phyloP scores from a whole-genome alignment of 2,329 filamentous ascomycete genomes.

The Colletotrichum chlorophyti region DNA sequence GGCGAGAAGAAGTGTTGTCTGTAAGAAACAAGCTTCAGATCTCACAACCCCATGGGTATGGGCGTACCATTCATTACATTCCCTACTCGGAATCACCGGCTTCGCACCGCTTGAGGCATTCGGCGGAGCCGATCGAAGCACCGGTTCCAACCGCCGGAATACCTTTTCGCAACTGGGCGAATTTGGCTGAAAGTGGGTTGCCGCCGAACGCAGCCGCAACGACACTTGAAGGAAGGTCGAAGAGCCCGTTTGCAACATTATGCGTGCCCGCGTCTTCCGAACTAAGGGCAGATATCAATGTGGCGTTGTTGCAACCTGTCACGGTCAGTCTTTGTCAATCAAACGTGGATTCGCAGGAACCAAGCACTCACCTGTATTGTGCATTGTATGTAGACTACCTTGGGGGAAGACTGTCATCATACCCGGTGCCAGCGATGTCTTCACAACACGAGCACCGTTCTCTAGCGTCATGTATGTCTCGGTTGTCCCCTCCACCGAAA shows the following conservation, averaged over 20 bases:
- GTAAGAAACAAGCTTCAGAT: no score
- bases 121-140: slow-evolving; percentile 25
- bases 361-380: slow-evolving; percentile 54
- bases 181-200: slow-evolving; percentile 32
- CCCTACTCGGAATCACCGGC: slow-evolving; percentile 2
- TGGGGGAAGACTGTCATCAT: slow-evolving; percentile 58
- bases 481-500: slow-evolving; percentile 53
- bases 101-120: slow-evolving; percentile 26
- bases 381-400: slow-evolving; percentile 56
- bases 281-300: slow-evolving; percentile 55
- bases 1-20: neutral
- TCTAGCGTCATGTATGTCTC: slow-evolving; percentile 59
- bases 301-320: slow-evolving; percentile 53
- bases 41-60: no score
- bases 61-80: neutral
- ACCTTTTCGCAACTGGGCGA: slow-evolving; percentile 20
- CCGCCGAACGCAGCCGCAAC: slow-evolving; percentile 49
- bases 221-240: slow-evolving; percentile 46
- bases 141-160: slow-evolving; percentile 31
- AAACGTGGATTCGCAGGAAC: neutral
- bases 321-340: neutral
- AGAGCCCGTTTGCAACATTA: slow-evolving; percentile 53
- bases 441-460: slow-evolving; percentile 53
- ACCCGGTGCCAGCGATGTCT: slow-evolving; percentile 46
- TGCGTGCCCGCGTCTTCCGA: slow-evolving; percentile 56